Evolutionary conservation across 2,329 filamentous ascomycete species (phyloP), one percentile per base, ranked within the genome.

Genomic region (Diaporthe vexans): DNA sequence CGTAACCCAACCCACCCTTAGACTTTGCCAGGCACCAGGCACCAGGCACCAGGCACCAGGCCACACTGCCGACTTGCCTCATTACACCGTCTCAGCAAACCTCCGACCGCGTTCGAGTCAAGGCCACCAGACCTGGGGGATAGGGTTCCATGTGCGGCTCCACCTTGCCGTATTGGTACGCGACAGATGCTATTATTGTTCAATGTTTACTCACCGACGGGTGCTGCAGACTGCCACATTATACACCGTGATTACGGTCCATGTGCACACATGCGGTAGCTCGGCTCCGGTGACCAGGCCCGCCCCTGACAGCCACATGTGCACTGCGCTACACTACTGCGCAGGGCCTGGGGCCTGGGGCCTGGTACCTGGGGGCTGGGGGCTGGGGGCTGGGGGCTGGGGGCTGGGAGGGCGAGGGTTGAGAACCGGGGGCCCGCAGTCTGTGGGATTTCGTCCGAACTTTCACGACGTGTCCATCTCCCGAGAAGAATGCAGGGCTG

Each of bases 391-490:
- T 11, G 7, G n/a, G 15, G 21, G 11, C 29, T 37, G 43, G 19
- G 61, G 43, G 61, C n/a, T 21, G 7, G 15, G 19, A 19, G 24
- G 24, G 59, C 24, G 19, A 19, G 59, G 43, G 37, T 19, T 51
- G 33, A 24, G 46, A 37, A 26, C n/a, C 21, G 59, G 48, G n/a
- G 63, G 33, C 13, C n/a, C 33, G 63, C 63, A 68, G 48, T 68
- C 46, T 52, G 61, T 68, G 70, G 69, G 70, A 54, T 54, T 54
- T 61, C 70, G 59, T 72, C 70, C 57, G 57, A 72, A 63, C 70
- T 72, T 72, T 54, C 15, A 72, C 33, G 57, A 56, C 43, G 46
- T 68, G 63, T 48, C 57, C 57, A 63, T 63, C 43, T 63, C 57
- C 57, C 70, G 57, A 61, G 33, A 37, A 52, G 52, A 71, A 40